Conservation (phyloP, 2,329 filamentous ascomycete genomes). For the Colletotrichum phormii region DNA sequence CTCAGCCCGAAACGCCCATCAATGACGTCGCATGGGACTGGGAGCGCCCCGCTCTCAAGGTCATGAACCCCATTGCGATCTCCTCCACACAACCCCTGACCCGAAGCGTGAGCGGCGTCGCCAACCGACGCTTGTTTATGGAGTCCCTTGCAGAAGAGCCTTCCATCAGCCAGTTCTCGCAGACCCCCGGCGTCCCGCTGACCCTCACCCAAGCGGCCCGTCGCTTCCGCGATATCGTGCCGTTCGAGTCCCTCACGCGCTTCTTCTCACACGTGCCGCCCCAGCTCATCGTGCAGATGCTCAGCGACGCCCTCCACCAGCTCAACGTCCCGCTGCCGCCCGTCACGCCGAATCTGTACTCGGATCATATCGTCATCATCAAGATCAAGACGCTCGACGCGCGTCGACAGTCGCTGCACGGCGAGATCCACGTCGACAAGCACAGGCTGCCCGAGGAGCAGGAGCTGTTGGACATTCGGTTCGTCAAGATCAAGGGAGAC, state of each 20-base stretch:
- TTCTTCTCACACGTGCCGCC: constrained; percentile 90
- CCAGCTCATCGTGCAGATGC: constrained; percentile 79
- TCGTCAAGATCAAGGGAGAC: constrained; percentile 95
- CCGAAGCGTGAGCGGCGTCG: constrained; percentile 47
- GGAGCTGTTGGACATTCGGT: constrained; percentile 85
- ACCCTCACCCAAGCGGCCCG: constrained; percentile 90
- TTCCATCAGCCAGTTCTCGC: constrained; percentile 86
- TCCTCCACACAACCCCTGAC: constrained; percentile 63
- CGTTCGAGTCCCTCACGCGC: constrained; percentile 85
- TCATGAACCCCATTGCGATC: constrained; percentile 55
- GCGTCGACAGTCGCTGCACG: constrained; percentile 77
- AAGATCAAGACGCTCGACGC: constrained; percentile 81
- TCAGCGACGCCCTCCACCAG: constrained; percentile 84
- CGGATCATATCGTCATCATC: constrained; percentile 71
- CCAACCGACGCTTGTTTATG: constrained; percentile 53
- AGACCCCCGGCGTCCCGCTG: constrained; percentile 81
- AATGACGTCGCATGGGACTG: constrained; percentile 86
- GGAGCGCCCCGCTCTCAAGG: constrained; percentile 77
- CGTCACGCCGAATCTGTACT: constrained; percentile 57
- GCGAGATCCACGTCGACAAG: constrained; percentile 79
- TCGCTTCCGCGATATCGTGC: constrained; percentile 90
- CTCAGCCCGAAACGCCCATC: constrained; percentile 84
- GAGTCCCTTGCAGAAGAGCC: constrained; percentile 86
- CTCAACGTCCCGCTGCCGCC: constrained; percentile 82
- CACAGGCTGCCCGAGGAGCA: constrained; percentile 65